Evolutionary conservation across 116 monocot species (phyloP).

Genomic region (Phalaenopsis hybrid): DNA sequence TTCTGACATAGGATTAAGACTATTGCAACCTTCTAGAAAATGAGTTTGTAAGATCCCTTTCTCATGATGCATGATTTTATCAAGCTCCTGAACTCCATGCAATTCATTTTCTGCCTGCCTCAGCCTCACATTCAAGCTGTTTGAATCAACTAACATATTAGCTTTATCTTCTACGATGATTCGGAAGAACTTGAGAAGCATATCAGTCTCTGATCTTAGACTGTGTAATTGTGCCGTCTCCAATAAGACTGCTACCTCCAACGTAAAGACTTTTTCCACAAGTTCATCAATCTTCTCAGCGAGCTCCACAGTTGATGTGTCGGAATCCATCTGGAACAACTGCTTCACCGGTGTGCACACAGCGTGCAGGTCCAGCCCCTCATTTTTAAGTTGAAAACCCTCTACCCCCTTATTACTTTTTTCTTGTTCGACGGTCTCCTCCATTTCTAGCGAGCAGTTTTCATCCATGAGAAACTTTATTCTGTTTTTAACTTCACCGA

Average conservation of each 20-base stretch:
- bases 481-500: constrained; percentile 22
- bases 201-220: constrained; percentile 29
- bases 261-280: constrained; percentile 37
- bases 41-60: constrained; percentile 18
- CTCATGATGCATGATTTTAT: constrained; percentile 20
- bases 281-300: constrained; percentile 42
- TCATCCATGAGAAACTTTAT: constrained; percentile 23
- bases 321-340: constrained; percentile 24
- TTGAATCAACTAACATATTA: constrained; percentile 10
- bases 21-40: constrained; percentile 21
- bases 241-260: constrained; percentile 29
- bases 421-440: not conserved
- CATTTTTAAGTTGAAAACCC: not conserved
- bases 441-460: constrained; percentile 1
- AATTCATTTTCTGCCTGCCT: constrained; percentile 25
- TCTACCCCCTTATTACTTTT: constrained; percentile 6
- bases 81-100: constrained; percentile 25
- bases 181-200: constrained; percentile 16
- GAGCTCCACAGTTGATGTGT: constrained; percentile 23
- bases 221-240: constrained; percentile 26
- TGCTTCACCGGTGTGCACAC: constrained; percentile 28
- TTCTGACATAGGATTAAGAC: constrained; percentile 28
- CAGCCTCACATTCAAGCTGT: constrained; percentile 16
- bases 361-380: constrained; percentile 26
- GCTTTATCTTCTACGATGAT: constrained; percentile 24